Conservation (phyloP, 2,329 filamentous ascomycete species). For the Didymellaceae sp. region DNA sequence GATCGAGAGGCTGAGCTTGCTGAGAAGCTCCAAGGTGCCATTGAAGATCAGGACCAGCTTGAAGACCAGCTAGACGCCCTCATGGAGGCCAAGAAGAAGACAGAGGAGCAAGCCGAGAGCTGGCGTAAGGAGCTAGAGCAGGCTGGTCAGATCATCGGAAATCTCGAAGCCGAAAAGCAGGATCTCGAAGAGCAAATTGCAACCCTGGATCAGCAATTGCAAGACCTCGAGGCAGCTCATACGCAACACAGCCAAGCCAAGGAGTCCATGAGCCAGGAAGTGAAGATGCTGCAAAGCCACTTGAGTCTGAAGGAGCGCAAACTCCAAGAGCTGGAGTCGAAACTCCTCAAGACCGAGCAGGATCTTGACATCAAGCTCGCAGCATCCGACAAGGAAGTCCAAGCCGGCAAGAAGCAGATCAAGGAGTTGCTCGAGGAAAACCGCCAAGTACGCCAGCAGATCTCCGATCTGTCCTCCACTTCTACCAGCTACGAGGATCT, state of each 20-base stretch:
- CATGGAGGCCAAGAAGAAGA: conserved; percentile 85
- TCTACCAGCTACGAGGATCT: conserved; percentile 96
- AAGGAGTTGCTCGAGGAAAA: conserved; percentile 82
- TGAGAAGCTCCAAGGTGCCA: conserved; percentile 88
- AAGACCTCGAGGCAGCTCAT: conserved; percentile 72
- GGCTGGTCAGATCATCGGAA: conserved; percentile 83
- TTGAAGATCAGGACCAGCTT: conserved; percentile 91
- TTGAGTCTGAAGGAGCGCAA: conserved; percentile 89
- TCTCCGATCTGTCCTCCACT: conserved; percentile 85
- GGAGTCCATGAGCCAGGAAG: conserved; percentile 77
- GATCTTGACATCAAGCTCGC: conserved; percentile 87
- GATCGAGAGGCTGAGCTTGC: conserved; percentile 88
- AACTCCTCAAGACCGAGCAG: conserved; percentile 83
- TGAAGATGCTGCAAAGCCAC: conserved; percentile 91
- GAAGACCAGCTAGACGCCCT: conserved; percentile 93
- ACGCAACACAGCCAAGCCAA: conserved; percentile 79
- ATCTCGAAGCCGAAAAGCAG: conserved; percentile 85
- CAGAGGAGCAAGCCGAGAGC: conserved; percentile 82
- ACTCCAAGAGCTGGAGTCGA: conserved; percentile 82
- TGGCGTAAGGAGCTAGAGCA: conserved; percentile 87
- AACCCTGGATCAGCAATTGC: conserved; percentile 73
- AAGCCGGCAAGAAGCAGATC: conserved; percentile 74
- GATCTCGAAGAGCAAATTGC: conserved; percentile 71
- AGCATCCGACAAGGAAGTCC: conserved; percentile 78
- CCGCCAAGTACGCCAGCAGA: conserved; percentile 79